phyloP scores from a whole-genome alignment of 768 basidiomycete species.

The Hydnum rufescens region DNA sequence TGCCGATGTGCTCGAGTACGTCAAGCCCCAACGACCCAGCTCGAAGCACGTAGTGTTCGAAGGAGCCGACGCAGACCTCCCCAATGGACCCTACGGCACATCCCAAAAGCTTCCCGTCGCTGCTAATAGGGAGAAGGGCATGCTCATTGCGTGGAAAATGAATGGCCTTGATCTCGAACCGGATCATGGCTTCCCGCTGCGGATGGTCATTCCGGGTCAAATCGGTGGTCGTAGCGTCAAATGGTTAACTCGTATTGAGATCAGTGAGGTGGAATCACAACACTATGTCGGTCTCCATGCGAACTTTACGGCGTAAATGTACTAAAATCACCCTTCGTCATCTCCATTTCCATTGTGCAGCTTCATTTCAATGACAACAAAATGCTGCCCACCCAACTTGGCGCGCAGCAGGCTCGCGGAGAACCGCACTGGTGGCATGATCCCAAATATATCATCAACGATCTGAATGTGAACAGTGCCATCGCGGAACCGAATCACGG shows the following conservation, averaged over 20 bases:
- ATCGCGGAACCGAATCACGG: constrained; percentile 37
- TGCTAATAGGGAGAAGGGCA: constrained; percentile 25
- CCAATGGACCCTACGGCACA: constrained; percentile 43
- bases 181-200: constrained; percentile 47
- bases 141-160: constrained; percentile 38
- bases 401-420: constrained; percentile 31
- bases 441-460: constrained; percentile 24
- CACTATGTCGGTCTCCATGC: constrained; percentile 28
- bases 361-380: constrained; percentile 31
- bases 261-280: constrained; percentile 30
- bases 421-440: constrained; percentile 39
- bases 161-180: constrained; percentile 38
- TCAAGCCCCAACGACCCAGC: constrained; percentile 20
- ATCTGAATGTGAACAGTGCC: constrained; percentile 39
- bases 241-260: constrained; percentile 38
- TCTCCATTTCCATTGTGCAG: not conserved
- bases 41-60: constrained; percentile 40
- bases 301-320: not conserved
- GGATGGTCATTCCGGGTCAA: constrained; percentile 40
- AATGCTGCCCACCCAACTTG: constrained; percentile 33
- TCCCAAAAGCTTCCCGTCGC: constrained; percentile 29
- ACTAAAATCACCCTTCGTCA: not conserved
- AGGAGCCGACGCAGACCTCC: constrained; percentile 30
- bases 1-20: constrained; percentile 30
- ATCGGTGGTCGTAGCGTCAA: constrained; percentile 44